Evolutionary conservation across 345 rosid species (phyloP), one percentile per base, ranked within the genome.

Genomic region (Mercurialis annua): DNA sequence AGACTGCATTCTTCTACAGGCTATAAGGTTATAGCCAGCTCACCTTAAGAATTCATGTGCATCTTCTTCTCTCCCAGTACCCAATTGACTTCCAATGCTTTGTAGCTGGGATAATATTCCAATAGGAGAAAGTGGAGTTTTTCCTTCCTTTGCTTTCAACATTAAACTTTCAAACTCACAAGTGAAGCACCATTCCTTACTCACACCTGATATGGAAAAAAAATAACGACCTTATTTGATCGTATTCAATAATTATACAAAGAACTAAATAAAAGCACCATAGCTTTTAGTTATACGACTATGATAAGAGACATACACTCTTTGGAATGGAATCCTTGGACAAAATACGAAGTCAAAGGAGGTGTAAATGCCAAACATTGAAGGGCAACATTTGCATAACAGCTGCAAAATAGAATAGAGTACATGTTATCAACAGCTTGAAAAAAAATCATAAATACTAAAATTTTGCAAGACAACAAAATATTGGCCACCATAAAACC

Each of bases 21-120:
- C 14, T 24, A n/a, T 40, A 16, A 54, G n/a, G 36, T 42, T 2
- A 20, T 20, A 59, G 46, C 64, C 47, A 46, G 33, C 61, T 72
- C 68, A 92, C 99, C 99, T 88, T 66, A 95, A 81, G 75, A 92
- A 95, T 79, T 95, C 98, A 83, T 95, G 99, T 33, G 99, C 99
- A 73, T 95, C 99, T 82, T 95, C 99, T 77, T 95, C 90, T 67
- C 84, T 87, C 34, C 99, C 99, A 69, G 81, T 81, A 52, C 89
- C 88, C 76, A 92, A 92, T 71, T 73, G 86, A 70, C 87, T 86
- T 82, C 92, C 93, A 48, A 83, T 80, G 70, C 71, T 82, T 65
- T 80, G 90, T 49, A 95, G 76, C 59, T 81, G 90, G 57, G 97
- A 87, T 43, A 94, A 66, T 52, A 95, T 84, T 65, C 83, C 81